phyloP scores from a whole-genome alignment of 2,329 filamentous ascomycete species.

The Trichoderma sp. region DNA sequence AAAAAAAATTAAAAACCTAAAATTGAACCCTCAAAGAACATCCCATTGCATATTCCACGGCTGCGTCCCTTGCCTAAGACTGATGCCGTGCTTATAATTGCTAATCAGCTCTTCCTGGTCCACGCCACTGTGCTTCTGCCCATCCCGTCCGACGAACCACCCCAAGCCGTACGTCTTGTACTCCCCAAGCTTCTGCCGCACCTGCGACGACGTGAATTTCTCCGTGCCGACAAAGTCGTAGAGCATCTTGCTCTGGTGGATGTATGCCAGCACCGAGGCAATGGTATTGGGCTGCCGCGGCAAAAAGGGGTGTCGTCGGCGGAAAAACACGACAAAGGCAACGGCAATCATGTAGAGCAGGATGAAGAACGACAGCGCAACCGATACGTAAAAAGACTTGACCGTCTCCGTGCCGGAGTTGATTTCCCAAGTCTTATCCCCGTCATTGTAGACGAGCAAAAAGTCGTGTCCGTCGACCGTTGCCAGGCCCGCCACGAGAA shows the following conservation, averaged over 20 bases:
- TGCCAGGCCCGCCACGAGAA: slow-evolving; percentile 63
- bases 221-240: slow-evolving; percentile 70
- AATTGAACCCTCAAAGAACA: slow-evolving; percentile 25
- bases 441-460: slow-evolving; percentile 31
- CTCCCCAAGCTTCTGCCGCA: slow-evolving; percentile 57
- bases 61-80: slow-evolving; percentile 47
- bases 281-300: slow-evolving; percentile 78
- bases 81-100: slow-evolving; percentile 62
- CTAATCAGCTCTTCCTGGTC: slow-evolving; percentile 70
- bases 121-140: slow-evolving; percentile 70
- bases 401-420: slow-evolving; percentile 58
- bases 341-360: slow-evolving; percentile 62
- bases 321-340: slow-evolving; percentile 56
- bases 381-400: slow-evolving; percentile 63
- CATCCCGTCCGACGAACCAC: slow-evolving; percentile 73
- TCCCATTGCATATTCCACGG: slow-evolving; percentile 50
- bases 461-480: slow-evolving; percentile 63
- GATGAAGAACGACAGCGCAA: slow-evolving; percentile 59
- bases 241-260: slow-evolving; percentile 78
- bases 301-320: slow-evolving; percentile 66
- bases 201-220: slow-evolving; percentile 56
- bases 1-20: neutral
- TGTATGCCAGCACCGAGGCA: slow-evolving; percentile 70
- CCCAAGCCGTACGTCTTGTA: slow-evolving; percentile 70
- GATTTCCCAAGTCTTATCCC: slow-evolving; percentile 28